Evolutionary conservation across 768 basidiomycete species (phyloP).

Genomic region (Lactarius tabidus): DNA sequence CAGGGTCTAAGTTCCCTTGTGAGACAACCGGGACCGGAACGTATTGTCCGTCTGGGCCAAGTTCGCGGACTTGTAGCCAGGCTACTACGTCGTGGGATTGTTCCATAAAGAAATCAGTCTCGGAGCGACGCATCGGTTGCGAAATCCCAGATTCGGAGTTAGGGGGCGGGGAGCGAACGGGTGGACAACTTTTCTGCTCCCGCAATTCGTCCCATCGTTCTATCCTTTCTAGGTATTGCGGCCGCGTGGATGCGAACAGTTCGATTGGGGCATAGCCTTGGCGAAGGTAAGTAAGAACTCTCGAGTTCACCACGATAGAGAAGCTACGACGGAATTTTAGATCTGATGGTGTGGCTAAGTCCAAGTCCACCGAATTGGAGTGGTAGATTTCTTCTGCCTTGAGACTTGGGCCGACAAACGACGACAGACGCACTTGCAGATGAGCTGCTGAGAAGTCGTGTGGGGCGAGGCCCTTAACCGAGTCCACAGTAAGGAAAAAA

Average conservation of each 20-base stretch:
- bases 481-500: conserved; percentile 83
- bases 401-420: conserved; percentile 70
- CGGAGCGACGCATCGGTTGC: conserved; percentile 86
- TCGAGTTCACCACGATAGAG: conserved; percentile 69
- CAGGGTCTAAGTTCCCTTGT: conserved; percentile 70
- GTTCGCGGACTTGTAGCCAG: conserved; percentile 81
- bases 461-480: conserved; percentile 84
- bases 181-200: conserved; percentile 56
- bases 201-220: conserved; percentile 94
- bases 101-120: conserved; percentile 84
- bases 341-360: conserved; percentile 64
- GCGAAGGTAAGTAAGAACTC: conserved; percentile 66
- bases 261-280: conserved; percentile 83
- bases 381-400: conserved; percentile 78
- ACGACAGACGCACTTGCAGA: conserved; percentile 82
- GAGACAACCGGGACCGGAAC: conserved; percentile 78
- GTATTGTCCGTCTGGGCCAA: conserved; percentile 82
- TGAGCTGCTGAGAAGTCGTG: conserved; percentile 86
- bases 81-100: conserved; percentile 90
- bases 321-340: conserved; percentile 83
- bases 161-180: conserved; percentile 26
- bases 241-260: conserved; percentile 79
- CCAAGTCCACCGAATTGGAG: conserved; percentile 71
- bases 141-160: conserved; percentile 41
- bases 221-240: conserved; percentile 82